These are phyloP conservation scores for Pseudozyma sp. DNA, from an alignment of 1,284 basidiomycete species.

Conservation along the genomic window DNA sequence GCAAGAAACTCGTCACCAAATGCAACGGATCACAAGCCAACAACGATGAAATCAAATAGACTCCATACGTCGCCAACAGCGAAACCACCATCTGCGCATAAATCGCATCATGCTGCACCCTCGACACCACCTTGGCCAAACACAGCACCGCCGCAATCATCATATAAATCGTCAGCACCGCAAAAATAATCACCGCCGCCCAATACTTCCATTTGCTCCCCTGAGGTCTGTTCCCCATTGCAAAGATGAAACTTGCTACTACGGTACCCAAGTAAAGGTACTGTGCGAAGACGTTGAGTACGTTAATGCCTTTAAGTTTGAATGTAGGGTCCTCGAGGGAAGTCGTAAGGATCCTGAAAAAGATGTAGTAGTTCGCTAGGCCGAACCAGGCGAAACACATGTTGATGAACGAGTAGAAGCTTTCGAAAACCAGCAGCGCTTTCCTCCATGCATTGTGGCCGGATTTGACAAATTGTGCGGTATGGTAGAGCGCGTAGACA, in stretches of 20 bases:
- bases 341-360: conserved; percentile 92
- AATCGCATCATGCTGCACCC: conserved; percentile 74
- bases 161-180: conserved; percentile 84
- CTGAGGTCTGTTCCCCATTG: conserved; percentile 95
- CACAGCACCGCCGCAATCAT: conserved; percentile 70
- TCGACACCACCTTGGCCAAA: conserved; percentile 49
- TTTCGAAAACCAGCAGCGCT: conserved; percentile 80
- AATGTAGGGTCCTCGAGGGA: conserved; percentile 84
- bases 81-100: conserved; percentile 83
- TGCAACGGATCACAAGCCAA: conserved; percentile 91
- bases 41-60: conserved; percentile 73
- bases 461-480: conserved; percentile 83
- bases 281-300: conserved; percentile 83
- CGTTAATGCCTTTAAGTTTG: conserved; percentile 77
- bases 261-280: conserved; percentile 87
- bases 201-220: conserved; percentile 91
- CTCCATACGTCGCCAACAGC: conserved; percentile 84
- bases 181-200: conserved; percentile 80
- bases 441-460: conserved; percentile 86
- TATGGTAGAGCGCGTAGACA: conserved; percentile 74
- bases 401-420: conserved; percentile 87
- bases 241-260: conserved; percentile 89
- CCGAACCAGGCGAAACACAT: conserved; percentile 92
- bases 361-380: conserved; percentile 90
- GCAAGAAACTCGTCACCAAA: conserved; percentile 90